Evolutionary conservation across 2,329 filamentous ascomycete genomes (phyloP), one percentile per base, ranked within the genome.

Genomic region (Phialophora chinensis): DNA sequence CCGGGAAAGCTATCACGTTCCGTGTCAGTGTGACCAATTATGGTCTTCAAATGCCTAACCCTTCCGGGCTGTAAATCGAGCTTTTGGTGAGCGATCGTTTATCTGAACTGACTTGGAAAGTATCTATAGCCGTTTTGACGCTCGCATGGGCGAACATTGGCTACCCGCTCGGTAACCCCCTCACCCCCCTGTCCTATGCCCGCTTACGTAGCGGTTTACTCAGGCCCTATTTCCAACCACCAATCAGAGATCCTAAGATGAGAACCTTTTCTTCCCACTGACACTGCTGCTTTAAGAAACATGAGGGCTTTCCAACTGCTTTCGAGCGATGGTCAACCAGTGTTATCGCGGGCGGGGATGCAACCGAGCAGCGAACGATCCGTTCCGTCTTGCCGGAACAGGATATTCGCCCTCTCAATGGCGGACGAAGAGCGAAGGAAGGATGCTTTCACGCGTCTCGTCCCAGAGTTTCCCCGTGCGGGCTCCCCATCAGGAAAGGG

Each of bases 171-270:
- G 59, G 8, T 54, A 27, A 49, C 20, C 27, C 42, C 23, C 29
- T 20, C 12, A 11, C 12, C 10, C 27, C 23, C 23, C 27, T 53
- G 57, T 35, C 44, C 29, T 31, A 35, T 42, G 59, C 31, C 49
- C 54, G 59, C 59, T 61, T 52, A 61, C 59, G 49, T 53, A 53
- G 59, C 31, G 33, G 29, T 61, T 61, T 35, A 61, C 59, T 61
- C 59, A 61, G 59, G 14, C 31, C 44, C 49, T 61, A 61, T 61
- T 61, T 61, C 27, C 38, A 49, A 27, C n/a, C 14, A 38, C 59
- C 59, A 61, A 61, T 61, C 59, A 61, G 11, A 42, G 8, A n/a
- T 6, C 11, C 23, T 7, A 4, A 4, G 20, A 42, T 27, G 31
- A 23, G 59, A 27, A 27, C 49, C 47, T 53, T 38, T 61, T 61